Percentiles rank a stretch among this genome's conserved stretches.
Conservation (phyloP, 306 rosid species). For the Fragaria iinumae region DNA sequence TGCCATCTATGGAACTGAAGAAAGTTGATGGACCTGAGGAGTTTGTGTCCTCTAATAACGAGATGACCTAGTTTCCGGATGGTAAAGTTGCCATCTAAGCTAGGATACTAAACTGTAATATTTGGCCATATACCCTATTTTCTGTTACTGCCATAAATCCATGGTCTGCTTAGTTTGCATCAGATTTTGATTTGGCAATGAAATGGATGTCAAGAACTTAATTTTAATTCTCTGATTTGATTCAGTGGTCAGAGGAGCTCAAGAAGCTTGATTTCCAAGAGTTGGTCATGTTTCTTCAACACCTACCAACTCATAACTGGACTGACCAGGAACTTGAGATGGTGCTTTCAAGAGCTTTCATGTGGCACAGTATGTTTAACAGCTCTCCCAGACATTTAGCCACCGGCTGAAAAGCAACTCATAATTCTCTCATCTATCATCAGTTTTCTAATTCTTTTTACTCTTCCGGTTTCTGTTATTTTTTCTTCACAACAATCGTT, state of each 20-base stretch:
- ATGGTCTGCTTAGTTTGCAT: background rate
- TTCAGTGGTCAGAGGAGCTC: conserved; percentile 92
- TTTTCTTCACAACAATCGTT: conserved; percentile 7
- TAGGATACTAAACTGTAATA: background rate
- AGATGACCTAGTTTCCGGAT: background rate
- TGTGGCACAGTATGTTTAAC: conserved; percentile 99
- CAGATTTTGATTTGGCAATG: background rate
- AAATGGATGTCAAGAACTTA: conserved; percentile 1
- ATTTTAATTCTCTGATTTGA: conserved; percentile 17
- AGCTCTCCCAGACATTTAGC: conserved; percentile 91
- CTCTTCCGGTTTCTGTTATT: background rate
- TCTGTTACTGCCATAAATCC: background rate
- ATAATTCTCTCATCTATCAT: conserved; percentile 12
- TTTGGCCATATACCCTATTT: background rate
- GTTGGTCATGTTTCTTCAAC: conserved; percentile 97
- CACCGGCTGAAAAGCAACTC: conserved; percentile 45
- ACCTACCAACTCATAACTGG: conserved; percentile 91
- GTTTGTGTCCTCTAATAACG: background rate
- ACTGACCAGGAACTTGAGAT: conserved; percentile 89
- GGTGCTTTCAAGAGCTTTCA: conserved; percentile 95
- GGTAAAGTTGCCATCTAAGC: background rate
- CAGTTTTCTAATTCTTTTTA: conserved; percentile 3
- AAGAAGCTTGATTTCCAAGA: conserved; percentile 96
- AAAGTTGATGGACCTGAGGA: background rate
- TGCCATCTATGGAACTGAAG: background rate